Evolutionary conservation across 768 basidiomycete species (phyloP), one percentile per base, ranked within the genome.

Genomic region (Tulasnella sp.): DNA sequence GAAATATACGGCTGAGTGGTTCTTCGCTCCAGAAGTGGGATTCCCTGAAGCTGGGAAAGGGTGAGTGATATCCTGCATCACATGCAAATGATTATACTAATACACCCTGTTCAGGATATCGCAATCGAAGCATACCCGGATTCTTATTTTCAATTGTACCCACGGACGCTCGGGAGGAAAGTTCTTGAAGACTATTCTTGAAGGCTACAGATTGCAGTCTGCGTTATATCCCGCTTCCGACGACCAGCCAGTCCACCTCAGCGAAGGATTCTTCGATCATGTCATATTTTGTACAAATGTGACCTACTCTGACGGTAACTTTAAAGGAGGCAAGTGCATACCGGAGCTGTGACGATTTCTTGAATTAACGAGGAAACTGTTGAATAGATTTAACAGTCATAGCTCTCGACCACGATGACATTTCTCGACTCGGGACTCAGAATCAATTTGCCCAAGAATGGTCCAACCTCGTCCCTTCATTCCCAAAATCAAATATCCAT

Each of bases 241-340:
- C n/a, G 57, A 65, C 0, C 71, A 72, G 46, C 61, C 42, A 13
- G 31, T 65, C 13, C 56, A 68, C 1, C 63, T 61, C 12, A 56
- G 56, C 7, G 48, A 32, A n/a, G 49, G 45, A 13, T 80, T 88
- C 60, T 95, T 95, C 58, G 76, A 88, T 60, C 75, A 80, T 44
- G 85, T 92, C 52, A 77, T 98, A 40, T 98, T 99, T 65, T 98
- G 92, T 66, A 81, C 90, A 42, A 99, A 98, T 63, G 84, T 95
- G 28, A 99, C 95, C 0, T 99, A 93, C 61, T 73, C 77, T 1
- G 80, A 87, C 56, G 95, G 95, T 0, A 70, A 73, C 28, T 96
- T 79, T 63, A 98, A 96, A 69, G 84, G 86, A 45, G 93, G 93
- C 89, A 58, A 63, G 75, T 61, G 16, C n/a, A n/a, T n/a, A n/a